phyloP scores from a whole-genome alignment of 2,329 filamentous ascomycete genomes.

The Emmonsia crescens region DNA sequence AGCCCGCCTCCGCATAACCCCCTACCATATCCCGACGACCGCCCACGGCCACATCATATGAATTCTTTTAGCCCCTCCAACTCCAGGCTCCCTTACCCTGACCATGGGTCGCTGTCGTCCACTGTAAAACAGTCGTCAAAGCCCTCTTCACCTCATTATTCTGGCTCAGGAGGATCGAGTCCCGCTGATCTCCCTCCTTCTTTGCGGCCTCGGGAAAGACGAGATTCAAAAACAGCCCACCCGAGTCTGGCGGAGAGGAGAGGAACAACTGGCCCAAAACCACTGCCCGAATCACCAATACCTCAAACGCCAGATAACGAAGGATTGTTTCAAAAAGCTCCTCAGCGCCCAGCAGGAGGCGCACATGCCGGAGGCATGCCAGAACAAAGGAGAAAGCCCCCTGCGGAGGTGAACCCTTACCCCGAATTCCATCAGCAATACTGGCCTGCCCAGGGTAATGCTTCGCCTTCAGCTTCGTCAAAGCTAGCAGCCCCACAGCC shows the following conservation, averaged over 20 bases:
- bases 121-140: constrained; percentile 13
- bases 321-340: constrained; percentile 62
- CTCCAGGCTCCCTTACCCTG: constrained; percentile 27
- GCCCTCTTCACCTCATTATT: constrained; percentile 21
- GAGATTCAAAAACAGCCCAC: constrained; percentile 44
- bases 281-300: constrained; percentile 70
- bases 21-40: constrained; percentile 64
- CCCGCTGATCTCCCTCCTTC: constrained; percentile 30
- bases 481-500: constrained; percentile 43
- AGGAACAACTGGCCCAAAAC: constrained; percentile 56
- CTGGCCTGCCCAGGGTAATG: constrained; percentile 43
- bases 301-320: constrained; percentile 65
- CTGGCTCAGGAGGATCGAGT: constrained; percentile 21
- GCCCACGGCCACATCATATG: constrained; percentile 27
- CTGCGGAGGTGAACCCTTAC: constrained; percentile 30
- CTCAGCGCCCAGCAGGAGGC: constrained; percentile 32
- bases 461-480: constrained; percentile 15
- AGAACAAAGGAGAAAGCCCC: constrained; percentile 12
- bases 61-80: constrained; percentile 22
- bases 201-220: constrained; percentile 33
- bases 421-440: constrained; percentile 51
- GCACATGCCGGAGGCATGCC: constrained; percentile 11
- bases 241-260: constrained; percentile 67
- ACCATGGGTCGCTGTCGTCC: constrained; percentile 17
- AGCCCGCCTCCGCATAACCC: constrained; percentile 49